Evolutionary conservation across 2,329 filamentous ascomycete genomes (phyloP), one percentile per base, ranked within the genome.

Genomic region (Proliferodiscus dingleyae): DNA sequence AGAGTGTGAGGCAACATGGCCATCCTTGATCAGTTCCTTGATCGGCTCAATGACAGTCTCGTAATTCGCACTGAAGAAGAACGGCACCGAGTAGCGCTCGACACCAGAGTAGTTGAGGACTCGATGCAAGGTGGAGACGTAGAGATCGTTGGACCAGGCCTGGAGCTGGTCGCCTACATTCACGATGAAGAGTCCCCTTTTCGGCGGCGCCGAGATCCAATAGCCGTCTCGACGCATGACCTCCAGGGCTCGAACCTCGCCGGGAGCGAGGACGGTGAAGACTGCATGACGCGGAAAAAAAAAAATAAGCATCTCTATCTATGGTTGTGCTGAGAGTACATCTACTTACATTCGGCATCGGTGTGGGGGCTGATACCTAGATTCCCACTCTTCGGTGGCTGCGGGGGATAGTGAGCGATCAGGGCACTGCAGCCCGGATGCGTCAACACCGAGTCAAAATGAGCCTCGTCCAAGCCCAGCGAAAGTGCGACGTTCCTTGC

Each of bases 401-500:
- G 57, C 2, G 62, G 54, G 24, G 69, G 69, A 44, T 72, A 72
- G 47, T 71, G 68, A 10, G 45, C 42, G 11, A 45, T 30, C 9
- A 57, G 59, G 24, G 63, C 63, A 3, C 59, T 55, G 1, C 61
- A 74, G 0, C 77, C 77, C 48, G 73, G 68, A 1, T 65, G 68
- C n/a, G 72, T 69, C 47, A 77, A 71, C 2, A 61, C 56, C 49
- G 30, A 23, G 2, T 79, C 75, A 54, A 80, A 79, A 44, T 71
- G 71, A 19, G 67, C 54, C 52, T 81, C 76, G 0, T 69, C 66
- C 9, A 80, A 61, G 7, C 68, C 68, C 1, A 80, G 64, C 1
- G 71, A 71, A 3, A 81, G 64, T 0, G 77, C 76, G 53, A 81
- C 75, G 15, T 70, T 63, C 6, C 66, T 63, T 9, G 74, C 68